These are phyloP conservation scores for Trichoderma sp. DNA, from an alignment of 2,329 filamentous ascomycete species.

Conservation along the genomic window DNA sequence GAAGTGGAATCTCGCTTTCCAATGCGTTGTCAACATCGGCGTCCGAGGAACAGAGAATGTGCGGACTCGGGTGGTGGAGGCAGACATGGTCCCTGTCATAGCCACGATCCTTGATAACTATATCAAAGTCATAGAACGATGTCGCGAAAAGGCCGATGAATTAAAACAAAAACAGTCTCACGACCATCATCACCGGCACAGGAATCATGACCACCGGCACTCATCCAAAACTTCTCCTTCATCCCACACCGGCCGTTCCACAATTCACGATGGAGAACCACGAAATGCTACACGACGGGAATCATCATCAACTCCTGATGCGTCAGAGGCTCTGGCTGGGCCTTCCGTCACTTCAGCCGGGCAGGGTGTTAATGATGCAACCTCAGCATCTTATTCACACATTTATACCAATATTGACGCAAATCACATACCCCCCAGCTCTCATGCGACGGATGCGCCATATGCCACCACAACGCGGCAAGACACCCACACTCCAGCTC, in stretches of 20 bases:
- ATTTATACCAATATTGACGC: slow-evolving; percentile 24
- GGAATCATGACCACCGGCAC: slow-evolving; percentile 49
- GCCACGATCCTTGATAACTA: slow-evolving; percentile 98
- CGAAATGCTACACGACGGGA: slow-evolving; percentile 71
- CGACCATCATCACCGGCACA: slow-evolving; percentile 51
- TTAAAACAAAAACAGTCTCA: slow-evolving; percentile 68
- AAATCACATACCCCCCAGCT: slow-evolving; percentile 50
- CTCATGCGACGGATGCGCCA: slow-evolving; percentile 52
- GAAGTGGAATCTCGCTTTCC: slow-evolving; percentile 99
- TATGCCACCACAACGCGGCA: slow-evolving; percentile 51
- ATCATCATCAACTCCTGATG: slow-evolving; percentile 65
- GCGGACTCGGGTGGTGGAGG: slow-evolving; percentile 91
- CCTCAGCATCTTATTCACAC: slow-evolving; percentile 22
- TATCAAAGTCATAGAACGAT: slow-evolving; percentile 92
- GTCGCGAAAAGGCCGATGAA: slow-evolving; percentile 81
- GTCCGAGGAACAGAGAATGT: slow-evolving; percentile 93
- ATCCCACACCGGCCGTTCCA: slow-evolving; percentile 53
- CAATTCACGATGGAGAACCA: slow-evolving; percentile 56
- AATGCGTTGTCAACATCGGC: slow-evolving; percentile 98
- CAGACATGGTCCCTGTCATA: slow-evolving; percentile 98
- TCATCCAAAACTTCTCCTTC: slow-evolving; percentile 48
- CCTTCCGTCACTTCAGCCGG: slow-evolving; percentile 35
- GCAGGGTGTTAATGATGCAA: slow-evolving; percentile 26
- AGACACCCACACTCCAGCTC: slow-evolving; percentile 60
- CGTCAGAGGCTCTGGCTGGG: slow-evolving; percentile 42